Base-by-base conservation (phyloP, 164 flowering plant genomes). In the Chimonanthus salicifolius region DNA sequence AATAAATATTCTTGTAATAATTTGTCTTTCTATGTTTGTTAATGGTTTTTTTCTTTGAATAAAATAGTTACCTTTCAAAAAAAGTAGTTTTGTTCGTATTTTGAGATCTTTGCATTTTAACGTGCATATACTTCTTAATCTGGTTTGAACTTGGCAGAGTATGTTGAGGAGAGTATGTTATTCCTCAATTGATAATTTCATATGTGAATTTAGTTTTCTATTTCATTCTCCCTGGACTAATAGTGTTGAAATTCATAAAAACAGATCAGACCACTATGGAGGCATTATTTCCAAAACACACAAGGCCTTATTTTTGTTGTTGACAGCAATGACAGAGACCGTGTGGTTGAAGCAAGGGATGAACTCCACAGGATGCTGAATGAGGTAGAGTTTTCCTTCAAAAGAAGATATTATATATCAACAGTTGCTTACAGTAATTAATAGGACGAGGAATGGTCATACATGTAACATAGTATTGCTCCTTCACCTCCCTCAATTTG, bases 231-330 rank as follows among this genome's bases (percentile, higher is more conserved):
- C 4, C 46, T 62, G 20, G 20, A 33, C 45, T 66, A 48, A 66
- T 48, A 2, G 47, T 65, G 48, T 45, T 13, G 4, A 33, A 2
- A 0, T 66, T 45, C 13, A 33, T 15, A 66, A 66, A 63, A 66
- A 49, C 83, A 88, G 91, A 87, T 88, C 71, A 87, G 90, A 72
- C 94, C 92, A 69, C 67, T 90, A 70, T 90, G 92, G 94, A 87
- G 94, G 85, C 90, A 85, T 75, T 89, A 89, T 79, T 89, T 89
- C 85, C 91, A 89, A 74, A 88, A 88, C 83, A 87, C 91, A 3
- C 92, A 90, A 72, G 94, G 92, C 70, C 88, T 90, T 49, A 88
- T 90, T 20, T 90, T 90, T 83, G 94, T 88, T 68, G 92, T 88
- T 71, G 94, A 90, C 72, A 88, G 90, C 87, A 90, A 90, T 80